Evolutionary conservation across 2,329 filamentous ascomycete genomes (phyloP), one percentile per base, ranked within the genome.

Genomic region (Sporothrix inflata): DNA sequence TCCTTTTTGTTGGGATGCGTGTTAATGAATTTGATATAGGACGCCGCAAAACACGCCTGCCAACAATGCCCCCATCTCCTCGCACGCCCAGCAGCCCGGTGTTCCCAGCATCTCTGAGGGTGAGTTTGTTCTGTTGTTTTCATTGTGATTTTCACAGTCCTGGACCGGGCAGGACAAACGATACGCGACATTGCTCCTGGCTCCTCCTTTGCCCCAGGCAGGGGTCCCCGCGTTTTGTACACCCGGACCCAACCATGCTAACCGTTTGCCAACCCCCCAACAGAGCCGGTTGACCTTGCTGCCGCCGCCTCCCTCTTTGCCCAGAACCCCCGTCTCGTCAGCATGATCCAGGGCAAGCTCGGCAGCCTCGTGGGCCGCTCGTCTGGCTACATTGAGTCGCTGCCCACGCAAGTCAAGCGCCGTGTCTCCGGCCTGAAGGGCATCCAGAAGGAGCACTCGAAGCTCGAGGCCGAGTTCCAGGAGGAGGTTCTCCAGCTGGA

Each of bases 1-100:
- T n/a, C n/a, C 14, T 27, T 53, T 68, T 69, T 67, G 55, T 12
- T 63, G 57, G 49, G 21, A 55, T 12, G 71, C 60, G 73, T 73
- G 70, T 73, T 77, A 74, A 77, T 73, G 71, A 55, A 78, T 67
- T 51, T 38, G 42, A 67, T 67, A 78, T 83, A 98, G 96, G 79
- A 99, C 96, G 80, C 96, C 96, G 80, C 96, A 99, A 85, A 99
- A 99, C 87, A 99, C 96, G 72, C 96, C 96, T 77, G 92, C 94
- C 77, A 94, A 90, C 84, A 94, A 95, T 86, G 96, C 97, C 77
- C 96, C 96, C 76, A 98, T 99, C 84, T 97, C 94, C 70, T 98
- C 95, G 75, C 95, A 96, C 84, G 96, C 97, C 78, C 94, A 97
- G 85, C 94, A 97, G 85, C 96, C 96, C 75, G 93, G 92, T 77